These are phyloP conservation scores for Anthracocystis panici-leucophaei DNA, from an alignment of 1,284 basidiomycete genomes.

Conservation along the genomic window DNA sequence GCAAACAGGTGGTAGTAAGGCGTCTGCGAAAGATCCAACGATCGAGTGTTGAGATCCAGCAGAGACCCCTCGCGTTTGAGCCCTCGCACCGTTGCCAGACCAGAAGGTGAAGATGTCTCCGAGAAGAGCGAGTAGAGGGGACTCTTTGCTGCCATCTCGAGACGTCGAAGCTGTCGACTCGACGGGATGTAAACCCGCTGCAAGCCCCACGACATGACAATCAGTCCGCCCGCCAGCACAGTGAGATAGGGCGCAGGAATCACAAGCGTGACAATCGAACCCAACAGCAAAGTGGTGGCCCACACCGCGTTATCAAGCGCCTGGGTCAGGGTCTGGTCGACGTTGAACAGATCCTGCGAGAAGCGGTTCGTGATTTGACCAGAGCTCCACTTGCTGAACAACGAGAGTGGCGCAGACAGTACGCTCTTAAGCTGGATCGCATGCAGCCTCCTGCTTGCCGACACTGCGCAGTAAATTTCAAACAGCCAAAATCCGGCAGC, in stretches of 20 bases:
- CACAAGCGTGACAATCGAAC: slow-evolving; percentile 30
- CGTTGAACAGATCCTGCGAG: slow-evolving; percentile 56
- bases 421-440: slow-evolving; percentile 35
- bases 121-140: slow-evolving; percentile 55
- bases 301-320: slow-evolving; percentile 26
- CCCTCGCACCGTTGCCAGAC: slow-evolving; percentile 55
- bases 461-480: slow-evolving; percentile 9
- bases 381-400: slow-evolving; percentile 46
- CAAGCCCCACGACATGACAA: slow-evolving; percentile 21
- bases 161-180: slow-evolving; percentile 51
- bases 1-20: slow-evolving; percentile 53
- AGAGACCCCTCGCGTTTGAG: slow-evolving; percentile 39
- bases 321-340: slow-evolving; percentile 42
- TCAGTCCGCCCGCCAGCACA: slow-evolving; percentile 19
- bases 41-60: slow-evolving; percentile 37
- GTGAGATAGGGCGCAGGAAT: slow-evolving; percentile 53
- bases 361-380: slow-evolving; percentile 60
- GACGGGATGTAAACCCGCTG: slow-evolving; percentile 56
- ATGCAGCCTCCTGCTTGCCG: slow-evolving; percentile 44
- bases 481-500: slow-evolving; percentile 22
- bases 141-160: slow-evolving; percentile 55
- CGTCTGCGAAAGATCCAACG: slow-evolving; percentile 46
- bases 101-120: slow-evolving; percentile 49
- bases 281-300: slow-evolving; percentile 19
- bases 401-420: slow-evolving; percentile 41